Evolutionary conservation across 768 basidiomycete genomes (phyloP), one percentile per base, ranked within the genome.

Genomic region (Imleria badia): DNA sequence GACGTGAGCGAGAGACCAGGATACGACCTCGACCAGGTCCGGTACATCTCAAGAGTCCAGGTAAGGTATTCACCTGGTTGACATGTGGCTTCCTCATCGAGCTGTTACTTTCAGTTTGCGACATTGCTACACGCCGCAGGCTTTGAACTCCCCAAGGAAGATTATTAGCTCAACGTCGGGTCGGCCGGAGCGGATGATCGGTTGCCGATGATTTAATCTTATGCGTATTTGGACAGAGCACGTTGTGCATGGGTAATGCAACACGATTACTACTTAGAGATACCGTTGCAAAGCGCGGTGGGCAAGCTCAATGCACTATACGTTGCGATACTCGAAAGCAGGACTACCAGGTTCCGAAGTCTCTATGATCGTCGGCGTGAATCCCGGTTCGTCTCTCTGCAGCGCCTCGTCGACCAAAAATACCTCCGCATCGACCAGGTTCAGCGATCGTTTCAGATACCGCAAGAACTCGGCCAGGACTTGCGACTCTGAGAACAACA

Each of bases 301-400:
- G n/a, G n/a, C n/a, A n/a, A n/a, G 33, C 5, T 22, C 3, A 19
- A 17, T 23, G n/a, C n/a, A n/a, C 49, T 71, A 69, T 39, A 88
- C 84, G 71, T 96, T 97, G 67, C 84, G 83, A 72, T 94, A 96
- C 66, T 94, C 88, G 64, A 94, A 89, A 5, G 86, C 87, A 43
- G 94, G 94, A 34, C 75, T 79, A 11, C 90, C 93, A 33, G 95
- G 95, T 73, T 95, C 93, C 12, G 92, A 89, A n/a, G 75, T 75
- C 53, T 94, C 93, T 41, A 94, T 85, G 60, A 92, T 86, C 53
- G 67, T 75, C 64, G 80, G 79, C 15, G 80, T 83, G 69, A 83
- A 91, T 0, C 87, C 87, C 3, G 74, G 71, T 14, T 73, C 79
- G 40, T 73, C 74, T 56, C 78, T 81, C 49, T 77, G 73, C 63